Percentiles rank a stretch among this genome's conserved stretches.
Evolutionary conservation across 1,139 yeast species (phyloP).

Genomic region (Hansenula sp.): DNA sequence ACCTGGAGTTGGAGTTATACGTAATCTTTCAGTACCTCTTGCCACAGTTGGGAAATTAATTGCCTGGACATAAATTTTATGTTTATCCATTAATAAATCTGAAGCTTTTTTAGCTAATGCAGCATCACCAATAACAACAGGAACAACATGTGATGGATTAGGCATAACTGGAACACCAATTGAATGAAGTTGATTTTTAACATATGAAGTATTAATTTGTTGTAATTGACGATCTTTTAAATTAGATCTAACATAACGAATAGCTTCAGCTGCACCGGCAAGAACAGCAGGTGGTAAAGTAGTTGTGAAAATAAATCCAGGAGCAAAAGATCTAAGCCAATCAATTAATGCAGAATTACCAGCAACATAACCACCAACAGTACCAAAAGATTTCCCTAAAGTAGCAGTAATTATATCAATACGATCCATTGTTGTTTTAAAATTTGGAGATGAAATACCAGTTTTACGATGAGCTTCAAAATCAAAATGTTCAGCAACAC

Average conservation of each 20-base stretch:
- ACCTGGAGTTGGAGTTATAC: conserved; percentile 98
- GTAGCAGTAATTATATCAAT: conserved; percentile 97
- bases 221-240: conserved; percentile 76
- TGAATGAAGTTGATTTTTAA: conserved; percentile 62
- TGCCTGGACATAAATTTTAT: conserved; percentile 92
- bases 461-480: conserved; percentile 72
- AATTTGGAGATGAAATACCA: conserved; percentile 54
- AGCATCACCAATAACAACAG: conserved; percentile 92
- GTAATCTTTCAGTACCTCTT: conserved; percentile 89
- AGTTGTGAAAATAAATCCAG: conserved; percentile 96
- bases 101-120: conserved; percentile 88
- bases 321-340: conserved; percentile 95
- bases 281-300: conserved; percentile 95
- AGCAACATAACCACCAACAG: conserved; percentile 97
- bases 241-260: conserved; percentile 78
- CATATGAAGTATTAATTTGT: conserved; percentile 81
- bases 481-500: conserved; percentile 95
- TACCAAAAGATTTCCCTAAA: conserved; percentile 93
- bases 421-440: conserved; percentile 73
- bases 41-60: conserved; percentile 98
- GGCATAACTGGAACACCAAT: conserved; percentile 94
- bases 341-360: conserved; percentile 81
- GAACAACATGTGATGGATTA: conserved; percentile 96
- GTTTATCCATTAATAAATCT: conserved; percentile 78
- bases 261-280: conserved; percentile 92